Conservation (phyloP, 2,329 filamentous ascomycete genomes). For the Lasiodiplodia theobromae region DNA sequence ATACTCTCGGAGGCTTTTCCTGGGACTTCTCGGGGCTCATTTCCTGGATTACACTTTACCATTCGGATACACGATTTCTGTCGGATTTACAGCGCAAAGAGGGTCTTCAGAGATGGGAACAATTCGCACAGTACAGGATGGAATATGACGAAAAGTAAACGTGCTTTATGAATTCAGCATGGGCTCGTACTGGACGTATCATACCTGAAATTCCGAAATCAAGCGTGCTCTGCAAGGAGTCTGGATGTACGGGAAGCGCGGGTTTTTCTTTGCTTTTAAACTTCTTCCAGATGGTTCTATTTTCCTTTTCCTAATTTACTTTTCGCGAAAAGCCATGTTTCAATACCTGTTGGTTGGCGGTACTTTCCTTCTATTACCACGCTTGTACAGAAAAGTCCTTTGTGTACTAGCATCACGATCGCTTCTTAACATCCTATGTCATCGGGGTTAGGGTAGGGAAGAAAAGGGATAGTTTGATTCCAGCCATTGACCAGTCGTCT, state of each 20-base stretch:
- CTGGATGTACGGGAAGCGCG: background rate
- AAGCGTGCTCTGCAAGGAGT: background rate
- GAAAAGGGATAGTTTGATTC: background rate
- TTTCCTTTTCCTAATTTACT: background rate
- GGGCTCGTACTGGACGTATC: background rate
- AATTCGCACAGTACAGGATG: background rate
- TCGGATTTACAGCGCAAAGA: slow-evolving; percentile 1
- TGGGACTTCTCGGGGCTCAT: background rate
- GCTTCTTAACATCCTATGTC: background rate
- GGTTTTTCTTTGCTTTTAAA: background rate
- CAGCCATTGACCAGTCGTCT: background rate
- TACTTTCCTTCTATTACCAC: background rate
- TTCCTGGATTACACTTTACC: background rate
- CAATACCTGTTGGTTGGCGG: background rate
- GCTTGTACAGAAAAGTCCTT: background rate
- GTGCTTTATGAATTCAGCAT: background rate
- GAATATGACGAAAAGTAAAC: background rate
- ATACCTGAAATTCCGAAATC: background rate
- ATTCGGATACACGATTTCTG: background rate
- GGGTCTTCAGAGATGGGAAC: background rate
- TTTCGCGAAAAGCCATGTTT: background rate
- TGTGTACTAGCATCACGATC: background rate
- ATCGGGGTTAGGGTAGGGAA: background rate
- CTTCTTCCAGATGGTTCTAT: too few species aligned
- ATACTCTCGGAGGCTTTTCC: background rate